Evolutionary conservation across 164 flowering plant genomes (phyloP).

Genomic region (Vitis amurensis): DNA sequence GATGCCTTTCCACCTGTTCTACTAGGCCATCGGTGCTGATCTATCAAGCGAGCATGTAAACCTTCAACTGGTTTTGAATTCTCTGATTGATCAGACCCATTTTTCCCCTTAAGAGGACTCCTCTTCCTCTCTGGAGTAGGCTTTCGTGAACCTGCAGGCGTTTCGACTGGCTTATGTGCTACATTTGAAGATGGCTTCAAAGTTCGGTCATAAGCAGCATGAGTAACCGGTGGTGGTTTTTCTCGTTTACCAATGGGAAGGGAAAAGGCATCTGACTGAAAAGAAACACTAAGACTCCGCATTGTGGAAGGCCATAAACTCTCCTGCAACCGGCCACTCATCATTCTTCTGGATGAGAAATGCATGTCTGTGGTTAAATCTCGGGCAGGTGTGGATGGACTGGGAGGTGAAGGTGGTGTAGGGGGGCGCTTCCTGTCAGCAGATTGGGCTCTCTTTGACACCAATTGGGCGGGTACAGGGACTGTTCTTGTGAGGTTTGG

Average conservation of each 20-base stretch:
- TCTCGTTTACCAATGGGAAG: conserved; percentile 74
- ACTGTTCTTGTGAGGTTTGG: conserved; percentile 51
- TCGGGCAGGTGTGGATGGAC: conserved; percentile 62
- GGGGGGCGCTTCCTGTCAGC: conserved; percentile 85
- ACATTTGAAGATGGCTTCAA: conserved; percentile 73
- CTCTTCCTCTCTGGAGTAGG: conserved; percentile 80
- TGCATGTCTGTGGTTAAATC: conserved; percentile 48
- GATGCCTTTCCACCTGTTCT: conserved; percentile 62
- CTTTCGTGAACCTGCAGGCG: conserved; percentile 41
- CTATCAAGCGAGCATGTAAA: conserved; percentile 52
- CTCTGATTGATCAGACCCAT: conserved; percentile 65
- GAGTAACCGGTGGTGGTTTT: conserved; percentile 41
- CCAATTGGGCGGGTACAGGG: conserved; percentile 28
- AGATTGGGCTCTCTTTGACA: conserved; percentile 67
- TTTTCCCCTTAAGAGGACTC: conserved; percentile 83
- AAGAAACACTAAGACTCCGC: conserved; percentile 83
- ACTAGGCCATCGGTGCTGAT: conserved; percentile 87
- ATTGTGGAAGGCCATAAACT: conserved; percentile 90
- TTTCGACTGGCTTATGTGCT: conserved; percentile 50
- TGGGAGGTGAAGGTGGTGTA: conserved; percentile 62
- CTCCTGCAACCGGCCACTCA: conserved; percentile 48
- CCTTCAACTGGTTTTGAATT: conserved; percentile 81
- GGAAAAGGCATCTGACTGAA: conserved; percentile 79
- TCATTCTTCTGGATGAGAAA: conserved; percentile 37
- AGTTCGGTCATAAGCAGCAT: conserved; percentile 49